A percentile compares a stretch with the other conserved stretches of the same genome.
phyloP scores from a whole-genome alignment of 2,329 filamentous ascomycete species.

The Orbilia ellipsospora region DNA sequence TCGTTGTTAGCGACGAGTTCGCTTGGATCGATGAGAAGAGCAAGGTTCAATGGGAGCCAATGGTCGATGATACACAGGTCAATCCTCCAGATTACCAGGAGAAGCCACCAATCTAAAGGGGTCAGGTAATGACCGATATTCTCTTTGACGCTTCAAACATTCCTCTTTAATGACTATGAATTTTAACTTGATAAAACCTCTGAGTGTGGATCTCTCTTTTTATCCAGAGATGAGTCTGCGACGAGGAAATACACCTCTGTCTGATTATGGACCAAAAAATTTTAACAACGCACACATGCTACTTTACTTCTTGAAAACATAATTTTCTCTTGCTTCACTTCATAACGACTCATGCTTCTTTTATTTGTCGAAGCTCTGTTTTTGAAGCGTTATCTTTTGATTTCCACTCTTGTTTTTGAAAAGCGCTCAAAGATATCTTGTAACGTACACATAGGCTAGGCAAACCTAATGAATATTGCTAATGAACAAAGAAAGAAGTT shows the following conservation, averaged over 20 bases:
- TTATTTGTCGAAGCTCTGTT: constrained; percentile 4
- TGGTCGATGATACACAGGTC: constrained; percentile 69
- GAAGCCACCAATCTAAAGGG: constrained; percentile 61
- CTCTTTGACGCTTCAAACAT: neutral
- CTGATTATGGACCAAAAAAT: constrained; percentile 2
- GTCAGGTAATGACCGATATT: neutral
- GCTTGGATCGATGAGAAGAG: constrained; percentile 77
- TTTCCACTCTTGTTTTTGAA: neutral
- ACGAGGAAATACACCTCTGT: constrained; percentile 2
- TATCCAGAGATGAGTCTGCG: neutral
- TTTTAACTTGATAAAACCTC: constrained; percentile 27
- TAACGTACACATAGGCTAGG: constrained; percentile 33
- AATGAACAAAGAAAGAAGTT: constrained; percentile 35
- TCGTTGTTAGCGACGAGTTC: constrained; percentile 83
- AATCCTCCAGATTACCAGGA: constrained; percentile 71
- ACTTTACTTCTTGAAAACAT: constrained; percentile 23
- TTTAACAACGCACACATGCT: constrained; percentile 13
- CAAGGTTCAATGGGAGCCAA: constrained; percentile 64
- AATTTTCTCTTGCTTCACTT: constrained; percentile 1
- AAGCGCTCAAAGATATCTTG: constrained; percentile 23
- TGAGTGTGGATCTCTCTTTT: neutral
- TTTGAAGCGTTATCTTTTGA: constrained; percentile 22
- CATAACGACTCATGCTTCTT: neutral
- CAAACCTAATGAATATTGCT: constrained; percentile 46
- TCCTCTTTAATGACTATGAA: constrained; percentile 53